These are phyloP conservation scores for Amanita fuliginea DNA, from an alignment of 768 basidiomycete genomes.

Conservation along the genomic window DNA sequence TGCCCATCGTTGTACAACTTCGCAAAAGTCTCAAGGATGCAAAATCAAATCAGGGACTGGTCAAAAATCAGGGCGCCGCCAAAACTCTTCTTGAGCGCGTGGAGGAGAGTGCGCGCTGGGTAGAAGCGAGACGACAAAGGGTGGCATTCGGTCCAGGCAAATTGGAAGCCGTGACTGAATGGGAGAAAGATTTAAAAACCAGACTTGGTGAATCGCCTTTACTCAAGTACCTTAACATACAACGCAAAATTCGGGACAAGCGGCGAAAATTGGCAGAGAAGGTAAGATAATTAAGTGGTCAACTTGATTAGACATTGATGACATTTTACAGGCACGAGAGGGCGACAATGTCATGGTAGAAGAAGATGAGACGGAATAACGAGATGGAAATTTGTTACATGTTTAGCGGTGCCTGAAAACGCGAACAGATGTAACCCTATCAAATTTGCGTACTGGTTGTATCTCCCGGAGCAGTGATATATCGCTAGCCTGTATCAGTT, in stretches of 20 bases:
- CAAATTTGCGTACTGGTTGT: no score
- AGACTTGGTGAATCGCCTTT: slow-evolving; percentile 66
- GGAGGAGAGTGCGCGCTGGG: slow-evolving; percentile 76
- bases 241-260: slow-evolving; percentile 72
- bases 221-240: slow-evolving; percentile 70
- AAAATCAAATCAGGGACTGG: slow-evolving; percentile 24
- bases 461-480: no score
- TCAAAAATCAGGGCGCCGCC: slow-evolving; percentile 50
- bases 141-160: slow-evolving; percentile 72
- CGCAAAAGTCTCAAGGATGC: slow-evolving; percentile 63
- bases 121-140: slow-evolving; percentile 55
- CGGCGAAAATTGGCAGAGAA: slow-evolving; percentile 62
- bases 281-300: slow-evolving; percentile 38
- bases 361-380: slow-evolving; percentile 19
- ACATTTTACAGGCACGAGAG: slow-evolving; percentile 43
- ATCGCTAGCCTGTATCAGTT: no score
- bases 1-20: slow-evolving; percentile 67
- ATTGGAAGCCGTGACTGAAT: slow-evolving; percentile 55
- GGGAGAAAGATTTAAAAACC: slow-evolving; percentile 51
- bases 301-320: neutral
- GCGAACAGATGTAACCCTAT: neutral
- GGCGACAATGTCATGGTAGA: slow-evolving; percentile 66
- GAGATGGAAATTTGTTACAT: neutral
- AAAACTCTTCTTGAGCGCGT: slow-evolving; percentile 80
- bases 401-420: neutral